Conservation (phyloP, 306 rosid species). For the Sindora glabra region DNA sequence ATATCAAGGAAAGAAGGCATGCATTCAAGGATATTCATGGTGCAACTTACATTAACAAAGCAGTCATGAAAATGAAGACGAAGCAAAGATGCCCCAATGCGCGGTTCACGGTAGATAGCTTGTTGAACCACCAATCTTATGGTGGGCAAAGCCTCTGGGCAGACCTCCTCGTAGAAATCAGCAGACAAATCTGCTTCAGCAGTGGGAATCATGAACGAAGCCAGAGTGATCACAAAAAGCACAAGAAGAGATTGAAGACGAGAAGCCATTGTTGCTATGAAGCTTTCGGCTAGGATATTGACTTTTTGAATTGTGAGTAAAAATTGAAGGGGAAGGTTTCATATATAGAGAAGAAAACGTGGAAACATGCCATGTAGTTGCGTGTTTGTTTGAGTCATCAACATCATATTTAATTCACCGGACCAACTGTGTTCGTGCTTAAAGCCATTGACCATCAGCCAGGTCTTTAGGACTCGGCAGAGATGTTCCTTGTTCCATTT, state of each 20-base stretch:
- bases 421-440: background rate
- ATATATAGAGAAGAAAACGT: background rate
- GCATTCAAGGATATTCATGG: background rate
- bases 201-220: no score
- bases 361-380: no score
- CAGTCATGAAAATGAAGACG: no score
- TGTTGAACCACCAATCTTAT: background rate
- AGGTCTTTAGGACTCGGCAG: no score
- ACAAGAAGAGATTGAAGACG: background rate
- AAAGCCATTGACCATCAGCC: background rate
- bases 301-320: background rate
- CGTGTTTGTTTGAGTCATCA: background rate
- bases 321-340: background rate
- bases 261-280: constrained; percentile 3
- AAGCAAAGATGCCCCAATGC: constrained; percentile 8
- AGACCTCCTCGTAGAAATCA: background rate
- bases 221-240: no score
- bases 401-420: background rate
- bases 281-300: background rate
- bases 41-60: no score
- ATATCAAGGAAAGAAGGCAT: no score
- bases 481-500: no score
- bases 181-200: background rate
- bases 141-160: background rate
- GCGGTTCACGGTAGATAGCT: background rate